phyloP scores from a whole-genome alignment of 768 basidiomycete species.

The Russula virescens region DNA sequence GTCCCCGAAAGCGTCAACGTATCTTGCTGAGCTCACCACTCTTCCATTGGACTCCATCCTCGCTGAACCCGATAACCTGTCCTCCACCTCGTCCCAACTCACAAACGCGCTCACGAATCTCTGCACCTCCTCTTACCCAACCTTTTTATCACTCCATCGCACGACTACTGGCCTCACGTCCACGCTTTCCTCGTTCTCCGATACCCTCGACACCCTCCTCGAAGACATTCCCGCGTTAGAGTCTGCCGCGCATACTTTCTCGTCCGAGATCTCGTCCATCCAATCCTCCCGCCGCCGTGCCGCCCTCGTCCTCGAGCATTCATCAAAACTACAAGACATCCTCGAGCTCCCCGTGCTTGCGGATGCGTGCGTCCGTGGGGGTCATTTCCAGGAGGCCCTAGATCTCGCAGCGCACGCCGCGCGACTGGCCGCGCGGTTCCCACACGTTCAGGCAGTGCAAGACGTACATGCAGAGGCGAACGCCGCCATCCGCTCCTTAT shows the following conservation, averaged over 20 bases:
- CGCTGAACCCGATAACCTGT: conserved; percentile 66
- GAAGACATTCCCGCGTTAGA: conserved; percentile 74
- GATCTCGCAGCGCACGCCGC: conserved; percentile 72
- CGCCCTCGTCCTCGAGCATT: conserved; percentile 83
- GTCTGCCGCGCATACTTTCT: conserved; percentile 63
- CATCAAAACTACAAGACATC: conserved; percentile 87
- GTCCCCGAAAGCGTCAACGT: conserved; percentile 34
- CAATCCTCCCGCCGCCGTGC: conserved; percentile 71
- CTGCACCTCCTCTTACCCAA: conserved; percentile 86
- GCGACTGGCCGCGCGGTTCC: conserved; percentile 37
- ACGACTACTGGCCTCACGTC: conserved; percentile 68
- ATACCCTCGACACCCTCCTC: conserved; percentile 66
- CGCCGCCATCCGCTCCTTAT: conserved; percentile 60
- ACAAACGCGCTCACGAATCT: conserved; percentile 86
- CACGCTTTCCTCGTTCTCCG: conserved; percentile 69
- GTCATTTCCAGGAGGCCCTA: conserved; percentile 88
- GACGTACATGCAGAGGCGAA: conserved; percentile 64
- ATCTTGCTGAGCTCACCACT: conserved; percentile 60
- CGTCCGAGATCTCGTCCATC: conserved; percentile 65
- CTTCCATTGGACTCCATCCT: conserved; percentile 64
- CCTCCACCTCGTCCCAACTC: conserved; percentile 80
- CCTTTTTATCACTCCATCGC: conserved; percentile 82
- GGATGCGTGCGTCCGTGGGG: conserved; percentile 89
- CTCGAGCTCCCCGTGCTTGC: conserved; percentile 88
- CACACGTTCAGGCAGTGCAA: conserved; percentile 46